phyloP scores from a whole-genome alignment of 495 filamentous ascomycete species.

The Neurospora sp. region DNA sequence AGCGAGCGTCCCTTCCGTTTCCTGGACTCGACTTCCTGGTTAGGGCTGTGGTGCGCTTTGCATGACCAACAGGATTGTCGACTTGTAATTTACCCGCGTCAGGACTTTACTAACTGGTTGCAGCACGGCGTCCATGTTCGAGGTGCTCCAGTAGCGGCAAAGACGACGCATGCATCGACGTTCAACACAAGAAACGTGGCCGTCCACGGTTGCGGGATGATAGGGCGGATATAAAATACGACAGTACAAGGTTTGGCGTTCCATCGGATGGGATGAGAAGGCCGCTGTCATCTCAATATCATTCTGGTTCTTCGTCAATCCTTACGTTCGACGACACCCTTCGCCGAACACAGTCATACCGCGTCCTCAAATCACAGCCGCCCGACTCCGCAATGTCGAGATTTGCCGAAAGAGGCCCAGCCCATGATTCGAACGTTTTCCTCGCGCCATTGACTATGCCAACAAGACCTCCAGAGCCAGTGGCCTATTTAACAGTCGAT shows the following conservation, averaged over 20 bases:
- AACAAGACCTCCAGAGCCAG: constrained; percentile 29
- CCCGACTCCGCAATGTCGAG: constrained; percentile 34
- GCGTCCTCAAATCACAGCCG: constrained; percentile 51
- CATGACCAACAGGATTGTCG: background rate
- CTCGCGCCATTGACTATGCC: constrained; percentile 36
- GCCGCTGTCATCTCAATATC: constrained; percentile 35
- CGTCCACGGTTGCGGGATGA: constrained; percentile 88
- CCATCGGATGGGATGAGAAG: constrained; percentile 35
- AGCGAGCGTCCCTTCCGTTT: background rate
- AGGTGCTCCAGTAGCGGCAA: constrained; percentile 53
- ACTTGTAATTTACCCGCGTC: background rate
- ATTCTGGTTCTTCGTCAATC: constrained; percentile 24
- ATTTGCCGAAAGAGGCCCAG: constrained; percentile 34
- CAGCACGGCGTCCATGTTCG: constrained; percentile 54
- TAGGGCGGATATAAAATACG: constrained; percentile 40
- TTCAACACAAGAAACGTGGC: constrained; percentile 93
- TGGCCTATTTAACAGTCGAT: constrained; percentile 46
- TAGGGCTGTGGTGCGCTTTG: background rate
- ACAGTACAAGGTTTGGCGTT: constrained; percentile 36
- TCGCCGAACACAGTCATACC: constrained; percentile 41
- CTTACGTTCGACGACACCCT: constrained; percentile 38
- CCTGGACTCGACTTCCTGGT: background rate
- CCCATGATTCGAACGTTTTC: constrained; percentile 37
- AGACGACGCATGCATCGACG: constrained; percentile 83
- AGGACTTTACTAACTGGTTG: constrained; percentile 13